phyloP scores from a whole-genome alignment of 805 yeast species.

The Metschnikowia hibisci region DNA sequence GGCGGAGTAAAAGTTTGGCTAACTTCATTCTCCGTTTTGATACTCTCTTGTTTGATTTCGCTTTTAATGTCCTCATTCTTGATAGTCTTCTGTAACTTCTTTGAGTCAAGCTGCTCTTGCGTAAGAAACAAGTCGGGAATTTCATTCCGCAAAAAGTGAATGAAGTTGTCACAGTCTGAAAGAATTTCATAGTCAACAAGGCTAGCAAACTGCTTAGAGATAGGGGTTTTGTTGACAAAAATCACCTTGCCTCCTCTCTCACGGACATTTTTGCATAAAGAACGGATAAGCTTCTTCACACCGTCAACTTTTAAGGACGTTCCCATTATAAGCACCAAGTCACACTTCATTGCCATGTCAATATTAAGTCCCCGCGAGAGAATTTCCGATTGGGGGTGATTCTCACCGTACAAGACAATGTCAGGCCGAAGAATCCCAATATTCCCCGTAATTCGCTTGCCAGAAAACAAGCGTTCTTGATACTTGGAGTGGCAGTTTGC shows the following conservation, averaged over 20 bases:
- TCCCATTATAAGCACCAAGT: conserved; percentile 81
- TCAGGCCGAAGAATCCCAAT: conserved; percentile 83
- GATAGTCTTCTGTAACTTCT: conserved; percentile 29
- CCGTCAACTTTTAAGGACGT: conserved; percentile 92
- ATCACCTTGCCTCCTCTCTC: conserved; percentile 77
- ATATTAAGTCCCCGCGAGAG: conserved; percentile 64
- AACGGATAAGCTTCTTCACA: conserved; percentile 70
- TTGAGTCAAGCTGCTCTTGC: conserved; percentile 47
- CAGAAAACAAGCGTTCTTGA: conserved; percentile 54
- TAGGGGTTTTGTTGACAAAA: conserved; percentile 65
- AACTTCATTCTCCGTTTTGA: background rate
- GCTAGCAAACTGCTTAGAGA: conserved; percentile 63
- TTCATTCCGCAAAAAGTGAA: conserved; percentile 47
- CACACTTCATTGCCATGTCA: conserved; percentile 69
- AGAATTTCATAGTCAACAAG: conserved; percentile 75
- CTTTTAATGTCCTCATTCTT: conserved; percentile 10
- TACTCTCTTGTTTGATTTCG: conserved; percentile 8
- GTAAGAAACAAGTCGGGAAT: conserved; percentile 62
- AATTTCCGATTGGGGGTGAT: conserved; percentile 83
- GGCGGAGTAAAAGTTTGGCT: conserved; percentile 29
- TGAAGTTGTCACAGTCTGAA: conserved; percentile 82
- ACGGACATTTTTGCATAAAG: conserved; percentile 65
- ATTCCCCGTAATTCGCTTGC: conserved; percentile 68
- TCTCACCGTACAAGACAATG: conserved; percentile 89
- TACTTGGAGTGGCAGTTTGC: conserved; percentile 58